phyloP scores from a whole-genome alignment of 176 grass and related monocot species.

The Otatea glauca region DNA sequence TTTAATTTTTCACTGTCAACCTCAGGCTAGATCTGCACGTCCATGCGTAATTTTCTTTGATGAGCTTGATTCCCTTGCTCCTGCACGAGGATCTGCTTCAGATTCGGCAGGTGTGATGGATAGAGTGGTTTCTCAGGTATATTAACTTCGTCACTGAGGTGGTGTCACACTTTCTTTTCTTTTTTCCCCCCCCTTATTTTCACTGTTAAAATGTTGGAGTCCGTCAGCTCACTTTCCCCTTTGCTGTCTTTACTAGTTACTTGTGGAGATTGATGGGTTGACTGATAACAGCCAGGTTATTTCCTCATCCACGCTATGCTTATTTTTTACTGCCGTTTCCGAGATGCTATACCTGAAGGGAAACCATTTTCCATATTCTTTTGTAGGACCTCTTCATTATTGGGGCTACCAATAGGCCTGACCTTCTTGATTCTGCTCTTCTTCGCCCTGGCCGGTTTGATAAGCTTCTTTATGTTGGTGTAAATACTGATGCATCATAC shows the following conservation, averaged over 20 bases:
- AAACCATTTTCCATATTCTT: conserved; percentile 28
- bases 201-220: not conserved
- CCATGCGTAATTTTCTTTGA: conserved; percentile 99
- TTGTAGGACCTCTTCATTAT: conserved; percentile 92
- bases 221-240: conserved; percentile 23
- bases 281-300: conserved; percentile 90
- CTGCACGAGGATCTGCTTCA: conserved; percentile 86
- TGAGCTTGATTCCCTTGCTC: conserved; percentile 93
- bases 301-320: conserved; percentile 17
- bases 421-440: conserved; percentile 93
- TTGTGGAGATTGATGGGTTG: conserved; percentile 93
- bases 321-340: not conserved
- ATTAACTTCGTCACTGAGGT: not conserved
- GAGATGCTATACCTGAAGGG: conserved; percentile 33
- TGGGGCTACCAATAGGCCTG: conserved; percentile 95
- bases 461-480: conserved; percentile 95
- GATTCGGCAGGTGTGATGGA: conserved; percentile 99
- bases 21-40: conserved; percentile 82
- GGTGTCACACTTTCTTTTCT: not conserved
- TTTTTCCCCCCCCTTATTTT: not conserved
- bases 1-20: conserved; percentile 21
- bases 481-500: conserved; percentile 80
- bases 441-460: conserved; percentile 92
- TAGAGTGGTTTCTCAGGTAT: conserved; percentile 96
- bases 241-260: conserved; percentile 68